Conservation (phyloP, 139 green algal species). For the Tetradesmus obliquus region DNA sequence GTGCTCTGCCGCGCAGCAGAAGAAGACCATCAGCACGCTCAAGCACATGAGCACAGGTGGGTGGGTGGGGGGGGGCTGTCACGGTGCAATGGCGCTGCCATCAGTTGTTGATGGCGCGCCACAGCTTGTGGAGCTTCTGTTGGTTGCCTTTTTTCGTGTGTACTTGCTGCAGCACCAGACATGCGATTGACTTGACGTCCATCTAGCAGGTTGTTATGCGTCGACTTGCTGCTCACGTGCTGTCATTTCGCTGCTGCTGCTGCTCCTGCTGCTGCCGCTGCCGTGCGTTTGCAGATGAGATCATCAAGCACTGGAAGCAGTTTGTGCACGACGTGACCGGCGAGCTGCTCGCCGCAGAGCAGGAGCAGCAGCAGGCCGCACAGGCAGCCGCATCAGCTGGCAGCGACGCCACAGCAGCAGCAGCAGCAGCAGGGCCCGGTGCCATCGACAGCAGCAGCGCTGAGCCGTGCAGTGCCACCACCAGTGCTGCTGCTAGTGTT, state of each 20-base stretch:
- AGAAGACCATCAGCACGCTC: constrained; percentile 20
- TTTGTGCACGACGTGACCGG: constrained; percentile 35
- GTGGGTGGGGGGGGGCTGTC: too few species aligned
- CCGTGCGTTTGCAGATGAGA: not conserved
- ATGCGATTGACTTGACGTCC: not conserved
- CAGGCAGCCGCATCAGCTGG: not conserved
- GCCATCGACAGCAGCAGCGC: not conserved
- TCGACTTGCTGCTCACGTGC: not conserved
- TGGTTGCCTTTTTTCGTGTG: not conserved
- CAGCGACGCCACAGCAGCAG: not conserved
- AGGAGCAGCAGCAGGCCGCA: constrained; percentile 24
- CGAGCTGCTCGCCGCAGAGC: constrained; percentile 8
- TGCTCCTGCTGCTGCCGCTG: not conserved
- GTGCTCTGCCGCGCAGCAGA: not conserved
- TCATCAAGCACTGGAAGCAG: constrained; percentile 38
- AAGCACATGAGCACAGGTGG: constrained; percentile 27
- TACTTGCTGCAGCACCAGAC: not conserved
- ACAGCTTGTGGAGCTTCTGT: too few species aligned
- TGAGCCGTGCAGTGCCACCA: not conserved
- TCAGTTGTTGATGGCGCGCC: too few species aligned
- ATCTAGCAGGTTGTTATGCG: not conserved
- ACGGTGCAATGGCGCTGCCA: too few species aligned
- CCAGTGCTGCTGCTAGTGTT: not conserved
- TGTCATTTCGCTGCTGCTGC: not conserved
- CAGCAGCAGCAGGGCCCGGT: not conserved